phyloP scores from a whole-genome alignment of 2,329 filamentous ascomycete genomes.

The Neonectria ditissima region DNA sequence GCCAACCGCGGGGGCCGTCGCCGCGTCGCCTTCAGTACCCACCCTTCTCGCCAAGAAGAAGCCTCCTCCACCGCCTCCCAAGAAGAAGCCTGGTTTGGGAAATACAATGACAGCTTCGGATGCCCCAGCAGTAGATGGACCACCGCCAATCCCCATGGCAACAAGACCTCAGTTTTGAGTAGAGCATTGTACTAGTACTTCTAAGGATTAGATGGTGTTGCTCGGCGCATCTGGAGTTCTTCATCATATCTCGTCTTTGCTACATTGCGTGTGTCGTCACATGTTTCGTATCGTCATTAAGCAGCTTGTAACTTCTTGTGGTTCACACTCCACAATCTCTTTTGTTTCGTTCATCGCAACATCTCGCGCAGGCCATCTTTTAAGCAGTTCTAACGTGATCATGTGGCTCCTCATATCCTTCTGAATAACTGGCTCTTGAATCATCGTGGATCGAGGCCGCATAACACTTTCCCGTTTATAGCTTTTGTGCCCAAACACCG shows the following conservation, averaged over 20 bases:
- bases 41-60: conserved; percentile 62
- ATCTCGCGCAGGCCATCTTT: conserved; percentile 35
- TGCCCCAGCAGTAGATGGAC: conserved; percentile 46
- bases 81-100: conserved; percentile 62
- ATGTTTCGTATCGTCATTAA: not conserved
- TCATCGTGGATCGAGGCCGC: conserved; percentile 30
- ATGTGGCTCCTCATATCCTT: conserved; percentile 22
- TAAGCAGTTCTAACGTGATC: conserved; percentile 38
- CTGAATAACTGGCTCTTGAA: conserved; percentile 35
- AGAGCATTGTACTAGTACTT: not conserved
- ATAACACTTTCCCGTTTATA: conserved; percentile 66
- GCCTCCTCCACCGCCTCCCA: conserved; percentile 63
- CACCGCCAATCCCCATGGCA: conserved; percentile 65
- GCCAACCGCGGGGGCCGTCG: conserved; percentile 21
- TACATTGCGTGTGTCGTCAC: not conserved
- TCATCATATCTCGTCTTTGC: not conserved
- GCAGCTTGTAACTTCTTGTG: conserved; percentile 7
- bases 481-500: conserved; percentile 89
- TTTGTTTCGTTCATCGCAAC: conserved; percentile 39
- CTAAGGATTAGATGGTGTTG: conserved; percentile 23
- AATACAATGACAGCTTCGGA: conserved; percentile 26
- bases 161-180: conserved; percentile 61
- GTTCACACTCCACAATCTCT: conserved; percentile 29
- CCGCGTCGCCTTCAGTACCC: conserved; percentile 23
- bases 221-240: conserved; percentile 32